Conservation (phyloP, 2,329 filamentous ascomycete species). For the Aspergillus pseudonomiae region DNA sequence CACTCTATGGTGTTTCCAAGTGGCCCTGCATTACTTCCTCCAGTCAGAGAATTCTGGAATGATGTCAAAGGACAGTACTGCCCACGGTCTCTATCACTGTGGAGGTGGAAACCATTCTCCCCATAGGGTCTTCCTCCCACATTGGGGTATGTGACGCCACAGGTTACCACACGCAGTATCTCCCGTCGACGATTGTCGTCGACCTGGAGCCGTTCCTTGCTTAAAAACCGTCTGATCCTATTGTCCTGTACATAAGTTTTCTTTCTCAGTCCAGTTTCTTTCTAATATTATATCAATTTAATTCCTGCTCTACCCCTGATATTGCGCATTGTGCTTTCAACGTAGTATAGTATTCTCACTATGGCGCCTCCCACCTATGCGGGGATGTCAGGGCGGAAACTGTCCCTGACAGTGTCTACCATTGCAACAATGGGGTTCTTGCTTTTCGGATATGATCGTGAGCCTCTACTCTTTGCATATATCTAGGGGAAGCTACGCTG, state of each 20-base stretch:
- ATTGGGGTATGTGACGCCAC: background rate
- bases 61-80: background rate
- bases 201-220: background rate
- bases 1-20: background rate
- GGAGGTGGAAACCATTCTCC: background rate
- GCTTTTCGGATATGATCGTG: conserved; percentile 61
- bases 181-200: background rate
- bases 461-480: conserved; percentile 16
- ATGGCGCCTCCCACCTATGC: conserved; percentile 58
- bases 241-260: background rate
- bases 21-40: background rate
- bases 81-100: background rate
- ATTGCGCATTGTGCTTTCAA: background rate
- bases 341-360: conserved; percentile 7
- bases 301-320: background rate
- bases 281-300: background rate
- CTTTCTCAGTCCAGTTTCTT: background rate
- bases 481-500: background rate
- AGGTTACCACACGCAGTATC: background rate
- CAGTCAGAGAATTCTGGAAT: background rate
- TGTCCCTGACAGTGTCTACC: conserved; percentile 61
- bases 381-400: conserved; percentile 60
- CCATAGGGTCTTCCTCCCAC: background rate
- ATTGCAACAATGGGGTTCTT: conserved; percentile 67
- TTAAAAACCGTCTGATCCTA: background rate